Conservation (phyloP, 306 rosid genomes). For the Dicorynia guianensis region DNA sequence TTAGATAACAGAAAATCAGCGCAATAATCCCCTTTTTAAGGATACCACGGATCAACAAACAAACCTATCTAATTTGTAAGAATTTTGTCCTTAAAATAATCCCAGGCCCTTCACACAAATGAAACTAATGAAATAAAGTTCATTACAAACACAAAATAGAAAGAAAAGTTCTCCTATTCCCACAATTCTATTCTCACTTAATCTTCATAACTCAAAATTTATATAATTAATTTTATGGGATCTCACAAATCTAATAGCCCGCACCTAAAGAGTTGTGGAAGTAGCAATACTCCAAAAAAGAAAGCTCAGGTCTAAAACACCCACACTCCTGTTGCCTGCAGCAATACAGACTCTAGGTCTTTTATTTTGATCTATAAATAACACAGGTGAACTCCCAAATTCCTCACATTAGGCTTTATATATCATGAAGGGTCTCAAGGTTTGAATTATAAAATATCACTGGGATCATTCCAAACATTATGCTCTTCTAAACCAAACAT, state of each 20-base stretch:
- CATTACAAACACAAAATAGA: conserved; percentile 15
- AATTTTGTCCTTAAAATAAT: background rate
- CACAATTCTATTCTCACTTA: too few relatives aligned
- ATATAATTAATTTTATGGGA: too few relatives aligned
- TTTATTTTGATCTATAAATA: background rate
- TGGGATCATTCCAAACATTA: conserved; percentile 7
- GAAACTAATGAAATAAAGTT: background rate
- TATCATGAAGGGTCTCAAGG: background rate
- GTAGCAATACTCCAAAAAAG: too few relatives aligned
- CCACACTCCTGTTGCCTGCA: background rate
- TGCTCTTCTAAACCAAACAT: background rate
- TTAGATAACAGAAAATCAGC: background rate
- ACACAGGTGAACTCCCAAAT: background rate
- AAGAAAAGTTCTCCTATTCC: too few relatives aligned
- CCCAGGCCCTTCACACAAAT: background rate
- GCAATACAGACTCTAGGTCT: background rate
- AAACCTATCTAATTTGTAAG: conserved; percentile 14
- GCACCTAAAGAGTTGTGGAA: too few relatives aligned
- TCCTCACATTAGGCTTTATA: background rate
- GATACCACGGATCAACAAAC: background rate
- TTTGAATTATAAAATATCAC: conserved; percentile 19
- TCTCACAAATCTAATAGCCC: too few relatives aligned
- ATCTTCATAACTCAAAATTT: too few relatives aligned
- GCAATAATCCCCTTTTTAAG: background rate
- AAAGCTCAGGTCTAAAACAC: background rate